Evolutionary conservation across 164 flowering plant genomes (phyloP), one percentile per base, ranked within the genome.

Genomic region (Pachysandra terminalis): DNA sequence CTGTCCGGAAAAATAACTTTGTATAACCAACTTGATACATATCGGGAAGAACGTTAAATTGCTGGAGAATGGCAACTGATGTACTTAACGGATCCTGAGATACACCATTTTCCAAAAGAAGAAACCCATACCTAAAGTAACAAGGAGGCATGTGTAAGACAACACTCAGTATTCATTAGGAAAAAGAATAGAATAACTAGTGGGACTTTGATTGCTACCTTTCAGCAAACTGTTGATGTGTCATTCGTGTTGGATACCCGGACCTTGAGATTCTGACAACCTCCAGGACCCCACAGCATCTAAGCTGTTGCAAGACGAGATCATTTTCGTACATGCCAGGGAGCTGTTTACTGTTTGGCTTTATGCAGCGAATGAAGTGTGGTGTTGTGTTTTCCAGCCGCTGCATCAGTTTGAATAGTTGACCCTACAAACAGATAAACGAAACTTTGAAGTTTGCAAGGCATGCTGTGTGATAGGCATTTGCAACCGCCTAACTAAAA

Each of bases 21-120:
- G 89, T 91, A 68, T 84, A 96, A 26, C 98, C 98, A 83, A 93
- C 88, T 87, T 87, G 98, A 76, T 91, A 93, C 87, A 83, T 79
- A 64, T 87, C 93, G 52, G 96, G 98, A 45, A 61, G 86, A 74
- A 96, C 61, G 74, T 82, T 81, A 67, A 86, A 88, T 66, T 91
- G 86, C 74, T 87, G 85, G 41, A 96, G 85, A 76, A 91, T 80
- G 53, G 93, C 84, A 71, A 87, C 81, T 35, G 96, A 88, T 27
- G 80, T 69, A 67, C 91, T 87, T 67, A 96, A 74, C 49, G 98
- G 90, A 80, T 88, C 96, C 70, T 79, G 79, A 37, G 85, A 64
- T 53, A 71, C 75, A 68, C 37, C 77, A 32, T 74, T 70, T 64
- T 83, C 87, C 56, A 63, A 40, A 5, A 5, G 61, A 35, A 90